Percentiles rank a stretch among this genome's conserved stretches.
Evolutionary conservation across 768 basidiomycete genomes (phyloP).

Genomic region (Suillus luteus): DNA sequence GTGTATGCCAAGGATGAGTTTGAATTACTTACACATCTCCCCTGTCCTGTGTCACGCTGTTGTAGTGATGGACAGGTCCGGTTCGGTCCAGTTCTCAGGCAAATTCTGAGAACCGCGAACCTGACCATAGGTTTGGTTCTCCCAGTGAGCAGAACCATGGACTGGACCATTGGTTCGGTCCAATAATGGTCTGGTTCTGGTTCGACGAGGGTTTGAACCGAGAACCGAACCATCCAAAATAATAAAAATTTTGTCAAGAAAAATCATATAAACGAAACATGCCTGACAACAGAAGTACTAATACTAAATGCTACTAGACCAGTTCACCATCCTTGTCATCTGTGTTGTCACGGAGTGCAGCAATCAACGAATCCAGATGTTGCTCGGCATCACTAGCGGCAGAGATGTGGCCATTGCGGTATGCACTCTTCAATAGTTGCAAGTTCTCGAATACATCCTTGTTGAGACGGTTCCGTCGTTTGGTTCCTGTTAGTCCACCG

Average conservation of each 20-base stretch:
- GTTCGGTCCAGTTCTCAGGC: too few relatives aligned
- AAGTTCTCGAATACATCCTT: conserved; percentile 26
- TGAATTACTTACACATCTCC: too few relatives aligned
- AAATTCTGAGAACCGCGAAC: too few relatives aligned
- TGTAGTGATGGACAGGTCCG: too few relatives aligned
- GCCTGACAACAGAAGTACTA: too few relatives aligned
- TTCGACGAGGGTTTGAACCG: not conserved
- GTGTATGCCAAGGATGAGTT: too few relatives aligned
- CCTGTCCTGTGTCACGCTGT: too few relatives aligned
- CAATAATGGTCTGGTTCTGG: not conserved
- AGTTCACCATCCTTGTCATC: not conserved
- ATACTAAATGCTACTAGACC: not conserved
- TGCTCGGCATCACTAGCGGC: conserved; percentile 19
- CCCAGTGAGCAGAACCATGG: not conserved
- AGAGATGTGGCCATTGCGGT: conserved; percentile 29
- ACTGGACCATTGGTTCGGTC: not conserved
- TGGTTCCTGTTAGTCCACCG: conserved; percentile 27
- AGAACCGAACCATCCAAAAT: not conserved
- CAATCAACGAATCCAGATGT: not conserved
- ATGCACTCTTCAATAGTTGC: conserved; percentile 27
- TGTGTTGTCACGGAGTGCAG: not conserved
- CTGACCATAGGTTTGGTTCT: too few relatives aligned
- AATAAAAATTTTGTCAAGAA: not conserved
- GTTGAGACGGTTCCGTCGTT: conserved; percentile 21
- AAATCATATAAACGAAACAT: not conserved